phyloP scores from a whole-genome alignment of 805 yeast species.

The Saccharomycopsis sp. region DNA sequence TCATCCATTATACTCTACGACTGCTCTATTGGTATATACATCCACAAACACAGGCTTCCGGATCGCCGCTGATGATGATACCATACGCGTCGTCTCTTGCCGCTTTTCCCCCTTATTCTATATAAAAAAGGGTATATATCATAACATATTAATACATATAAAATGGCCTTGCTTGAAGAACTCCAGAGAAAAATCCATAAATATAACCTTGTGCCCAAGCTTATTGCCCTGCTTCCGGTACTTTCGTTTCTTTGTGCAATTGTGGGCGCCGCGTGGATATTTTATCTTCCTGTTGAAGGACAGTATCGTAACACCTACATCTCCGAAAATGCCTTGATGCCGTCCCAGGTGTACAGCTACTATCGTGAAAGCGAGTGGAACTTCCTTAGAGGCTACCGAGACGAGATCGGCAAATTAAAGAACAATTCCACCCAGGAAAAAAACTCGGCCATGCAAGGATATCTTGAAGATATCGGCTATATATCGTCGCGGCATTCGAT shows the following conservation, averaged over 20 bases:
- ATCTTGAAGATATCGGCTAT: conserved; percentile 71
- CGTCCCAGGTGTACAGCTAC: conserved; percentile 89
- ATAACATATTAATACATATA: not conserved
- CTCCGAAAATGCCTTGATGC: conserved; percentile 94
- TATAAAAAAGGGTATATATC: not conserved
- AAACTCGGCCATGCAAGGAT: conserved; percentile 42
- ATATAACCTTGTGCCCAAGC: conserved; percentile 41
- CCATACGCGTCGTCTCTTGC: too few species aligned
- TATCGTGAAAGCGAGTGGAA: conserved; percentile 96
- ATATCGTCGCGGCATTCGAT: conserved; percentile 46
- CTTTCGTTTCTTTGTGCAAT: conserved; percentile 38
- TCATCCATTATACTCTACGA: not conserved
- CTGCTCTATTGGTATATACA: too few species aligned
- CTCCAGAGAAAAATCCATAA: conserved; percentile 38
- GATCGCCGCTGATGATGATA: not conserved
- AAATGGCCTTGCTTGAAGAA: conserved; percentile 42
- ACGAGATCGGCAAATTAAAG: conserved; percentile 42
- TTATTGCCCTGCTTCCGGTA: conserved; percentile 37
- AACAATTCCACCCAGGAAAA: conserved; percentile 28
- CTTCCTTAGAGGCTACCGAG: conserved; percentile 75
- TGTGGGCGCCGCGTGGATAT: conserved; percentile 52
- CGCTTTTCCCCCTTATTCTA: not conserved
- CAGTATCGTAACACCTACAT: conserved; percentile 79
- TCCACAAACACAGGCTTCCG: too few species aligned
- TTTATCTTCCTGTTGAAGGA: conserved; percentile 68